A percentile compares a stretch with the other conserved stretches of the same genome.
phyloP scores from a whole-genome alignment of 2,329 filamentous ascomycete species.

The Furcasterigmium sp. region DNA sequence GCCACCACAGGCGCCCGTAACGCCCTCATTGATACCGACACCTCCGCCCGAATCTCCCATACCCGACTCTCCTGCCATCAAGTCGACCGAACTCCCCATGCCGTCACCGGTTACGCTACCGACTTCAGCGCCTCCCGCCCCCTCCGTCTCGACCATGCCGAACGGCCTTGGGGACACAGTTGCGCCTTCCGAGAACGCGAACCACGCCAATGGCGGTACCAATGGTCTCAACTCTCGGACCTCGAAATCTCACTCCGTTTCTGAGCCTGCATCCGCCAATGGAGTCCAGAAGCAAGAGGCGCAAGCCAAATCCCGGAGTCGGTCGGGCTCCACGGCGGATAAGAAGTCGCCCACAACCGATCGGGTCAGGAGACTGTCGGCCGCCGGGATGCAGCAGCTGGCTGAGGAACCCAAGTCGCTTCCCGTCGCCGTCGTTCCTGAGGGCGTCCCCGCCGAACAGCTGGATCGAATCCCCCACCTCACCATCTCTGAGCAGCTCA shows the following conservation, averaged over 20 bases:
- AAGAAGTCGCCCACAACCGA: conserved; percentile 28
- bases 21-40: conserved; percentile 7
- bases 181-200: conserved; percentile 10
- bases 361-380: conserved; percentile 48
- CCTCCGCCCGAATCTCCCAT: conserved; percentile 4
- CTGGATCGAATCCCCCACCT: conserved; percentile 27
- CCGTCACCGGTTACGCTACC: not conserved
- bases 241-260: not conserved
- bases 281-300: conserved; percentile 4
- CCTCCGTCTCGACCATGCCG: conserved; percentile 9
- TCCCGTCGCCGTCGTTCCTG: conserved; percentile 42
- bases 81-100: not conserved
- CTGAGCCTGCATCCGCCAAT: conserved; percentile 6
- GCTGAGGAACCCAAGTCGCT: conserved; percentile 53
- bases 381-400: conserved; percentile 53
- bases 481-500: conserved; percentile 26
- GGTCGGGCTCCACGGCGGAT: conserved; percentile 10
- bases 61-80: conserved; percentile 2
- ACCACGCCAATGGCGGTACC: conserved; percentile 2
- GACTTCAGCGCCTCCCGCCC: conserved; percentile 8
- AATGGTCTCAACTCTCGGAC: not conserved
- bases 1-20: conserved; percentile 6
- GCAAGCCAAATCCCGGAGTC: conserved; percentile 2
- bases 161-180: conserved; percentile 11
- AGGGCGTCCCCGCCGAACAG: conserved; percentile 28